phyloP scores from a whole-genome alignment of 805 yeast genomes.

The Yarrowia sp. region DNA sequence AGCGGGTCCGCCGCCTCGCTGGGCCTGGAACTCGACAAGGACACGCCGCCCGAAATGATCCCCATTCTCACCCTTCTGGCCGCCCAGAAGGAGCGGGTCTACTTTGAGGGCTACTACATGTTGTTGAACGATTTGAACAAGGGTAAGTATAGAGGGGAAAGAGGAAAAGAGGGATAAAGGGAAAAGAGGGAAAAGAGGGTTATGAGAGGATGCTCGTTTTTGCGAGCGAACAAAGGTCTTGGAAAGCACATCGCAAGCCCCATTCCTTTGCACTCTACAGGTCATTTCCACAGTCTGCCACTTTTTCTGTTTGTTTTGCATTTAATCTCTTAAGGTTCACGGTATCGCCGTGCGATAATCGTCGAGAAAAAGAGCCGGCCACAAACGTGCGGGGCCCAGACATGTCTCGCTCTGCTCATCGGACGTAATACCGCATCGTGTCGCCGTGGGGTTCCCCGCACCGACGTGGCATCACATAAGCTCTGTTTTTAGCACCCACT shows the following conservation, averaged over 20 bases:
- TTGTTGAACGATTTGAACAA: slow-evolving; percentile 51
- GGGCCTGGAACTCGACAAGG: slow-evolving; percentile 40
- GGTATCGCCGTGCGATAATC: slow-evolving; percentile 28
- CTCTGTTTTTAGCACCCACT: not conserved
- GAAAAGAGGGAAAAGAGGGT: too few species aligned
- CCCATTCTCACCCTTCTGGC: slow-evolving; percentile 75
- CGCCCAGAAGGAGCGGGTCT: slow-evolving; percentile 72
- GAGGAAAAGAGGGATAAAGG: not conserved
- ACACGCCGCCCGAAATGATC: slow-evolving; percentile 66
- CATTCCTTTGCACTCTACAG: too few species aligned
- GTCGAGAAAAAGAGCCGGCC: not conserved
- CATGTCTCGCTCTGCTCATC: too few species aligned
- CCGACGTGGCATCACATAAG: not conserved
- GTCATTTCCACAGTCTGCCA: not conserved
- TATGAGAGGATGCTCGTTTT: too few species aligned
- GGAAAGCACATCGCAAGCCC: too few species aligned
- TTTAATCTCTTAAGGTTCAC: slow-evolving; percentile 28
- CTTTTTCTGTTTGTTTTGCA: slow-evolving; percentile 15
- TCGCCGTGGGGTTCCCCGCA: not conserved
- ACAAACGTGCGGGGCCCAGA: too few species aligned
- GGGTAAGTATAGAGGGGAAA: slow-evolving; percentile 33
- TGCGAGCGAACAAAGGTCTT: too few species aligned
- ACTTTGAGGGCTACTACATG: slow-evolving; percentile 62
- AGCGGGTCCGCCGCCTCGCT: slow-evolving; percentile 16
- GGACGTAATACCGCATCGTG: not conserved